Percentiles rank a stretch among this genome's conserved stretches.
phyloP scores from a whole-genome alignment of 2,329 filamentous ascomycete genomes.

The Lachnellula cervina region DNA sequence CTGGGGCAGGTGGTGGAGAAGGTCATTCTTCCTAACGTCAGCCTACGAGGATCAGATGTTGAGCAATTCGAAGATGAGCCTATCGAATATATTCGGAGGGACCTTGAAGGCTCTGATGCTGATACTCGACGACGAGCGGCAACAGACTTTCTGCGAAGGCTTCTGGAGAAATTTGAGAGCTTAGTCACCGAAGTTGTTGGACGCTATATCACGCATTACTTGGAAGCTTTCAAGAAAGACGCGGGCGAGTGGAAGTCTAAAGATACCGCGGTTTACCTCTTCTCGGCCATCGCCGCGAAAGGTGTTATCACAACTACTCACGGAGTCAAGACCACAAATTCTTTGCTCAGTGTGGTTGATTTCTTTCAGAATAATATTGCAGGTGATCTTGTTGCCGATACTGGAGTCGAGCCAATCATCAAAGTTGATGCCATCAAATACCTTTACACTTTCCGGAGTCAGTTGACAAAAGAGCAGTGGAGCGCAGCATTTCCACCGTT shows the following conservation, averaged over 20 bases:
- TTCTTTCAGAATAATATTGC: conserved; percentile 95
- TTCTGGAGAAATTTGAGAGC: conserved; percentile 83
- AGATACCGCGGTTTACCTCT: conserved; percentile 96
- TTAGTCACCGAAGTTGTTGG: conserved; percentile 83
- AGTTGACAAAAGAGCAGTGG: conserved; percentile 90
- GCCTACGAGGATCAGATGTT: conserved; percentile 84
- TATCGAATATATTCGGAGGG: conserved; percentile 93
- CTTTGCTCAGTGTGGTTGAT: conserved; percentile 80
- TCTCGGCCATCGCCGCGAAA: conserved; percentile 89
- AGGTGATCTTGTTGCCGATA: conserved; percentile 71
- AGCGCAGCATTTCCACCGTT: conserved; percentile 81
- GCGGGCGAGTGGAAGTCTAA: conserved; percentile 88
- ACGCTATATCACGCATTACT: conserved; percentile 80
- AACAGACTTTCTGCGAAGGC: conserved; percentile 85
- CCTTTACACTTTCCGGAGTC: conserved; percentile 92
- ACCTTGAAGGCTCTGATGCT: conserved; percentile 92
- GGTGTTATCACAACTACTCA: conserved; percentile 81
- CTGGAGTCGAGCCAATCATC: conserved; percentile 72
- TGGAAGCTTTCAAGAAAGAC: conserved; percentile 67
- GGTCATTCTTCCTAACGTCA: conserved; percentile 90
- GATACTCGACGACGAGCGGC: conserved; percentile 89
- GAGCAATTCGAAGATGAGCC: conserved; percentile 98
- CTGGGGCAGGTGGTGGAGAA: conserved; percentile 89
- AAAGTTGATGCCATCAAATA: conserved; percentile 99
- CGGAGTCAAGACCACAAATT: conserved; percentile 86